Base-by-base conservation (phyloP, 2,329 filamentous ascomycete genomes). In the Exserohilum turcica region DNA sequence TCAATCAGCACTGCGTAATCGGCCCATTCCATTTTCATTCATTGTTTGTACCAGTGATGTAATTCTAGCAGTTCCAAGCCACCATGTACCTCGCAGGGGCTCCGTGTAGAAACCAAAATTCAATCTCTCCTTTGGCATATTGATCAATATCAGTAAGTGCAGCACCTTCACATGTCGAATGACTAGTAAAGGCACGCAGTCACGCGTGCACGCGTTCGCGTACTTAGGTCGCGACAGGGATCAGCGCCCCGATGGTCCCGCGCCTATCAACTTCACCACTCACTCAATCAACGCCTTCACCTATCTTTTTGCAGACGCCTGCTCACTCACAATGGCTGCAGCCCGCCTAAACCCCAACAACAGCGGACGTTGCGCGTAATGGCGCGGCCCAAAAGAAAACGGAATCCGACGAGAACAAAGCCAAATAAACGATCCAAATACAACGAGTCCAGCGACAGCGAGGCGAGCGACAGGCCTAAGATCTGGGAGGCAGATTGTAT, bases 351-450 rank as follows among this genome's bases (percentile, higher is more conserved):
- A 12, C 31, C 42, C 9, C 6, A 40, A 35, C 36, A 27, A 19
- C 18, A 55, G 57, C 59, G 59, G 57, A 52, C 29, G 13, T 37
- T 49, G 61, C 62, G 67, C 50, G 63, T 72, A 56, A 72, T 72
- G 69, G 62, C 63, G 19, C 19, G 54, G 5, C n/a, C 44, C 19
- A 71, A 70, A 49, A 59, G 65, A 29, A 68, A 65, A 43, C 64
- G 62, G 32, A 54, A 43, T 18, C 37, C 50, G 1, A 52, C 18
- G 4, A 56, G 54, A n/a, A 39, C 43, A 7, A 60, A 55, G 15
- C 28, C 63, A 10, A 61, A 53, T 27, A 66, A 67, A 46, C 60
- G 63, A 16, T 40, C 53, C 8, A 60, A 52, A 38, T 58, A 61
- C 52, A 48, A 39, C 1, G 42, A 61, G 6, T 48, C 52, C 2